Evolutionary conservation across 768 basidiomycete genomes (phyloP).

Genomic region (Agaricus subrufescens): DNA sequence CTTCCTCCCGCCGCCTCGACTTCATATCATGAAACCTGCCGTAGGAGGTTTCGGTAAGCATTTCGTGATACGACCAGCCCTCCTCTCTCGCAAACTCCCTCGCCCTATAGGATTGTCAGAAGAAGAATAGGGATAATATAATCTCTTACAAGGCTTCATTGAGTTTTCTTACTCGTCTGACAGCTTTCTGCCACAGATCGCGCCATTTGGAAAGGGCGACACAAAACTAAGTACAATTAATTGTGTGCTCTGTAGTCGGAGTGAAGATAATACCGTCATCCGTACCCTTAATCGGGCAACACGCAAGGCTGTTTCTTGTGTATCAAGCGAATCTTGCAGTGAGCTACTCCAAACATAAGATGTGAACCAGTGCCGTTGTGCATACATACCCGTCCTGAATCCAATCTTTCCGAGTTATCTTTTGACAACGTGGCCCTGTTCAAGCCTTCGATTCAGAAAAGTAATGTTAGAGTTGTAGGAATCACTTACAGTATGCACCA

Average conservation of each 20-base stretch:
- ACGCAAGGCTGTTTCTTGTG: background rate
- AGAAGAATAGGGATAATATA: background rate
- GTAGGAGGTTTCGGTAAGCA: slow-evolving; percentile 36
- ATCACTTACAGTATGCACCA: background rate
- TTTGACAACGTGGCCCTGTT: background rate
- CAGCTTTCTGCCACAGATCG: slow-evolving; percentile 3
- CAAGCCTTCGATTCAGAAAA: background rate
- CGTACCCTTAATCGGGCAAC: slow-evolving; percentile 14
- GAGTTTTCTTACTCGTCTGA: background rate
- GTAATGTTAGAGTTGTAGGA: background rate
- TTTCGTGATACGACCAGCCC: slow-evolving; percentile 39
- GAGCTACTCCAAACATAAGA: background rate
- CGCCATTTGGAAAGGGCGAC: slow-evolving; percentile 19
- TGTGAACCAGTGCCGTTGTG: too few relatives aligned
- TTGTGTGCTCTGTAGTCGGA: background rate
- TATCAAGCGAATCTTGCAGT: background rate
- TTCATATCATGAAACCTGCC: slow-evolving; percentile 32
- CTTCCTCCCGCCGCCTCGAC: slow-evolving; percentile 31
- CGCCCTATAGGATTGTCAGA: slow-evolving; percentile 25
- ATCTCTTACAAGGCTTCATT: slow-evolving; percentile 18
- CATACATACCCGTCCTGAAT: background rate
- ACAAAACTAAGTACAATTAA: slow-evolving; percentile 18
- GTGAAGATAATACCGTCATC: slow-evolving; percentile 16
- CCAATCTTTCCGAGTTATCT: background rate
- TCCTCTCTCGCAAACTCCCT: slow-evolving; percentile 24